Conservation (phyloP, 768 basidiomycete genomes). For the Kwoniella pini region DNA sequence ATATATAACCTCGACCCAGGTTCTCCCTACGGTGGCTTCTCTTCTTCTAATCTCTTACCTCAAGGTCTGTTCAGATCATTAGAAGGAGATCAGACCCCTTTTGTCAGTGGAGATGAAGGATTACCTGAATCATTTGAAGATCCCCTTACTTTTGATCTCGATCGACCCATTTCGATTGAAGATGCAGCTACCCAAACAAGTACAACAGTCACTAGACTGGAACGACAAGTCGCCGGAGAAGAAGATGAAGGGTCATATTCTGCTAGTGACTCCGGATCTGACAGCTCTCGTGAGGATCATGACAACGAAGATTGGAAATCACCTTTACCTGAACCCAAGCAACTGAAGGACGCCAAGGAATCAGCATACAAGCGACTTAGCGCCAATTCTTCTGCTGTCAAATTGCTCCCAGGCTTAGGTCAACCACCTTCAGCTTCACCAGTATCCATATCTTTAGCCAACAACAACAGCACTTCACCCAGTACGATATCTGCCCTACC, state of each 20-base stretch:
- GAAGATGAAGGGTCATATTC: neutral
- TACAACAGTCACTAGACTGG: constrained; percentile 1
- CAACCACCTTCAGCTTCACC: too few species aligned
- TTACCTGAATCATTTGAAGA: constrained; percentile 16
- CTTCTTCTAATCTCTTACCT: constrained; percentile 52
- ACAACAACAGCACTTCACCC: constrained; percentile 11
- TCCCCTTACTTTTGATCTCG: constrained; percentile 16
- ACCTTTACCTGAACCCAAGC: constrained; percentile 14
- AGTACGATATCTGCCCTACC: constrained; percentile 28
- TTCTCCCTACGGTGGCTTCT: constrained; percentile 55
- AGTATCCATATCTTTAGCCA: neutral
- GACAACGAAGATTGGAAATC: constrained; percentile 31
- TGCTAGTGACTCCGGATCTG: constrained; percentile 26
- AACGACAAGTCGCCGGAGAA: neutral
- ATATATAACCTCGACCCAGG: constrained; percentile 51
- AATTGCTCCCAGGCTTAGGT: neutral
- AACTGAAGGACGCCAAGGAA: constrained; percentile 8
- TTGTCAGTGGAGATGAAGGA: constrained; percentile 22
- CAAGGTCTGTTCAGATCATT: constrained; percentile 54
- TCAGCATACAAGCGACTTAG: constrained; percentile 13
- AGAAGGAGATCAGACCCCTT: constrained; percentile 50
- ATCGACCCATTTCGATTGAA: neutral
- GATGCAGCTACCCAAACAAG: neutral
- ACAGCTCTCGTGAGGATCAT: constrained; percentile 25
- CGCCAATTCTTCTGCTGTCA: neutral